Conservation (phyloP, 805 yeast genomes). For the Kluyveromyces dobzhanskii region DNA sequence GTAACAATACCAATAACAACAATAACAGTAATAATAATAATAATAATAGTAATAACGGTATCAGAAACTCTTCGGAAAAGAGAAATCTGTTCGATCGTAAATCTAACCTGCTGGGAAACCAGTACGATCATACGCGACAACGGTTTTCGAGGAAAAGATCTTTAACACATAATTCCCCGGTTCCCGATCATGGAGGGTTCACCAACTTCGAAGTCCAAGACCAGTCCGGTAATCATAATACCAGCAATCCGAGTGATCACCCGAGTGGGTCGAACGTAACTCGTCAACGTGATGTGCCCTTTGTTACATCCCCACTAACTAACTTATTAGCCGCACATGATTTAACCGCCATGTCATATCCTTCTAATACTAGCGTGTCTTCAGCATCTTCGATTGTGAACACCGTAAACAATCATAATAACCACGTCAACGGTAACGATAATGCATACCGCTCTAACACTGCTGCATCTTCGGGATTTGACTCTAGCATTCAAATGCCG, state of each 20-base stretch:
- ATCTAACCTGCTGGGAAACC: slow-evolving; percentile 18
- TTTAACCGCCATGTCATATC: slow-evolving; percentile 9
- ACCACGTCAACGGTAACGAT: slow-evolving; percentile 1
- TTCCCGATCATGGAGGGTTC: slow-evolving; percentile 21
- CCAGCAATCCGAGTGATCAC: neutral
- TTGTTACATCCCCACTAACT: slow-evolving; percentile 15
- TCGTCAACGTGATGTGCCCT: slow-evolving; percentile 8
- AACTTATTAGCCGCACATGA: slow-evolving; percentile 11
- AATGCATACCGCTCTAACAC: neutral
- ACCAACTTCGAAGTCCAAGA: slow-evolving; percentile 13
- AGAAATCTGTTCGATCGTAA: slow-evolving; percentile 4
- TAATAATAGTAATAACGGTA: slow-evolving; percentile 2
- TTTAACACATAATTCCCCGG: slow-evolving; percentile 6
- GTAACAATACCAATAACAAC: slow-evolving; percentile 7
- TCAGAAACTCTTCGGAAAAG: slow-evolving; percentile 4
- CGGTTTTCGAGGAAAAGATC: slow-evolving; percentile 20
- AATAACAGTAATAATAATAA: slow-evolving; percentile 6
- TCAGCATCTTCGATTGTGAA: neutral
- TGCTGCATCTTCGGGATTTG: neutral
- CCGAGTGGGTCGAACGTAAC: neutral
- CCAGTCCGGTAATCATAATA: neutral
- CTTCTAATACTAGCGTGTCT: slow-evolving; percentile 3
- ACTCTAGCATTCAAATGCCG: slow-evolving; percentile 20
- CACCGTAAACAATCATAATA: neutral
- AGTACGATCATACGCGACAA: slow-evolving; percentile 25